These are phyloP conservation scores for Exserohilum turcica DNA, from an alignment of 2,329 filamentous ascomycete genomes.

Conservation along the genomic window DNA sequence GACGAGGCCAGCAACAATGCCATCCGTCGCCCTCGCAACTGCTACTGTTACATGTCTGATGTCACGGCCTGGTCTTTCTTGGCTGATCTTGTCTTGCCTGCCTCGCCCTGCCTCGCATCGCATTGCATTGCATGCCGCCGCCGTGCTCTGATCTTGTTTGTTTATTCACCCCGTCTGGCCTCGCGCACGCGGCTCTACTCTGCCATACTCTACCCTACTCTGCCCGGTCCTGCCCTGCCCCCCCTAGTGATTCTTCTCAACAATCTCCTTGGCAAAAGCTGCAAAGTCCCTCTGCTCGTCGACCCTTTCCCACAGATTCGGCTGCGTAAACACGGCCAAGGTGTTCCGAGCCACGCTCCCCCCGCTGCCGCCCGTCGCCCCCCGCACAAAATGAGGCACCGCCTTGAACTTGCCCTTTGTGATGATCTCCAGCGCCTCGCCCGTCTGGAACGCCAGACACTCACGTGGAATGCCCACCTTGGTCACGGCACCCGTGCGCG, in stretches of 20 bases:
- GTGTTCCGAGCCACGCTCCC: slow-evolving; percentile 69
- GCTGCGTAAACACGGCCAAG: slow-evolving; percentile 94
- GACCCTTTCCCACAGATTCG: slow-evolving; percentile 81
- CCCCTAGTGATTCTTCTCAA: slow-evolving; percentile 52
- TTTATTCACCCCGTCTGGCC: too few relatives aligned
- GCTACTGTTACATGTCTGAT: too few relatives aligned
- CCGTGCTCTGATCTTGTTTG: too few relatives aligned
- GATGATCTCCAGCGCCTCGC: slow-evolving; percentile 87
- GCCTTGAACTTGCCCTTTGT: slow-evolving; percentile 90
- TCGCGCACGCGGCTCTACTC: too few relatives aligned
- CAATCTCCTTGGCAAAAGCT: slow-evolving; percentile 67
- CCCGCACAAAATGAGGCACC: slow-evolving; percentile 93
- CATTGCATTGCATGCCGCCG: not conserved
- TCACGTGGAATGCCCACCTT: slow-evolving; percentile 91
- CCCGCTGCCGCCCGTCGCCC: slow-evolving; percentile 58
- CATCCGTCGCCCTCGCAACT: not conserved
- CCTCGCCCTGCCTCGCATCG: not conserved
- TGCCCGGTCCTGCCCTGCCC: too few relatives aligned
- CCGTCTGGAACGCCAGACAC: slow-evolving; percentile 94
- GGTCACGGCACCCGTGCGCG: slow-evolving; percentile 78
- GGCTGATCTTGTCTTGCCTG: too few relatives aligned
- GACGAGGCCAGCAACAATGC: not conserved
- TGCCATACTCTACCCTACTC: too few relatives aligned
- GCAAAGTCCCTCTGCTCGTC: slow-evolving; percentile 75
- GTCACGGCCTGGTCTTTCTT: too few relatives aligned